Base-by-base conservation (phyloP, 768 basidiomycete genomes). In the Russula sp. region DNA sequence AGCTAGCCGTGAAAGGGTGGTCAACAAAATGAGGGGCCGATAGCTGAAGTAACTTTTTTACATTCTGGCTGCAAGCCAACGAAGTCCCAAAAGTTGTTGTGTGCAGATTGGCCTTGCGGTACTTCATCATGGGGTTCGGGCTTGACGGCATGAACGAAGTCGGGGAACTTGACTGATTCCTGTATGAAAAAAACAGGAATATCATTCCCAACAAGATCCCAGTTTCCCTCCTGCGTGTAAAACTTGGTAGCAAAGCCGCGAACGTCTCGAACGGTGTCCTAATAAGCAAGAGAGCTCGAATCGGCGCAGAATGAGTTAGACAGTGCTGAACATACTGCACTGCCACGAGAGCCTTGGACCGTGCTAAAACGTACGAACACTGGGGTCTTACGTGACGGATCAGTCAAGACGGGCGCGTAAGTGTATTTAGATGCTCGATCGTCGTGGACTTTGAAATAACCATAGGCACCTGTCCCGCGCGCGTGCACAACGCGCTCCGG, bases 51-150 rank as follows among this genome's bases (percentile, higher is more conserved):
- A n/a, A 11, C 6, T 18, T 5, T 66, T 71, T 54, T 71, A 79
- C 84, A 79, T 69, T 90, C 86, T 0, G 87, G 81, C 67, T 85
- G 83, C 35, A 90, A 76, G 46, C 83, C 81, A 42, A 84, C 84
- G 66, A 87, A 93, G 69, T 93, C 91, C 89, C 90, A 94, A 64
- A 92, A 90, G 67, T 88, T 91, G 74, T 93, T 90, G 69, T 93
- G 90, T 1, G 87, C 84, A 18, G 68, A 74, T 70, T 87, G 86
- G 3, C 81, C 86, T 52, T 81, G 80, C 3, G 87, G 87, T 0
- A 88, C 79, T 66, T 93, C 93, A 61, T 88, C 90, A 48, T 90
- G 81, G 4, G 90, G 91, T 70, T 93, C 90, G 1, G 92, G 90
- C 70, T 90, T 87, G 22, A 88, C 87, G 5, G 92, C 86, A 69